Evolutionary conservation across 495 filamentous ascomycete genomes (phyloP).

Genomic region (Cudoniella acicularis): DNA sequence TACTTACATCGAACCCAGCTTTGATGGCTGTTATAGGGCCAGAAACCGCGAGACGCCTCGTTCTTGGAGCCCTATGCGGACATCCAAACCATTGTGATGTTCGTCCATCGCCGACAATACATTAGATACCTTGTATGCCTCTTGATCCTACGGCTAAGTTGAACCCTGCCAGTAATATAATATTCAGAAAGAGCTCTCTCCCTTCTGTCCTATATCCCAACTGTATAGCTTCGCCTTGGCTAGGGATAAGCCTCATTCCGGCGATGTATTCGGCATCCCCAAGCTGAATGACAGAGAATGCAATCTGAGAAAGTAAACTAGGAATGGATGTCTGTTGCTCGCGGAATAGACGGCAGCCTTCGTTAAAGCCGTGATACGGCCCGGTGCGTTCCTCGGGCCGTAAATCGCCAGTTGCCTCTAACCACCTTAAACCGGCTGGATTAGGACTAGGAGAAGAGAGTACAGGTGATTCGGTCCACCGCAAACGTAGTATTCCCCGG

Average conservation of each 20-base stretch:
- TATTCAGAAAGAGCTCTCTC: conserved; percentile 1
- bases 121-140: conserved; percentile 13
- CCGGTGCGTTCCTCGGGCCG: conserved; percentile 5
- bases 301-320: background rate
- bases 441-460: background rate
- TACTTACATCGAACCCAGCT: conserved; percentile 3
- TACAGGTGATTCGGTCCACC: background rate
- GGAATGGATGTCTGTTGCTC: conserved; percentile 6
- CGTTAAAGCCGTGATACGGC: conserved; percentile 3
- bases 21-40: conserved; percentile 1
- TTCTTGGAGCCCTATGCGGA: conserved; percentile 1
- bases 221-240: conserved; percentile 3
- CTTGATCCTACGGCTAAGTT: conserved; percentile 11
- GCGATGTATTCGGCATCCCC: background rate
- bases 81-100: conserved; percentile 5
- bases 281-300: background rate
- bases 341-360: conserved; percentile 10
- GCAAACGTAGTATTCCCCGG: background rate
- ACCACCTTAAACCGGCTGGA: conserved; percentile 3
- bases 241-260: conserved; percentile 3
- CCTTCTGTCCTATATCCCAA: conserved; percentile 2
- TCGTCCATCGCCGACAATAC: conserved; percentile 1
- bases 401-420: conserved; percentile 7
- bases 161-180: background rate
- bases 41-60: conserved; percentile 1